Base-by-base conservation (phyloP, 2,329 filamentous ascomycete species). In the Simplicillium aogashimaense region DNA sequence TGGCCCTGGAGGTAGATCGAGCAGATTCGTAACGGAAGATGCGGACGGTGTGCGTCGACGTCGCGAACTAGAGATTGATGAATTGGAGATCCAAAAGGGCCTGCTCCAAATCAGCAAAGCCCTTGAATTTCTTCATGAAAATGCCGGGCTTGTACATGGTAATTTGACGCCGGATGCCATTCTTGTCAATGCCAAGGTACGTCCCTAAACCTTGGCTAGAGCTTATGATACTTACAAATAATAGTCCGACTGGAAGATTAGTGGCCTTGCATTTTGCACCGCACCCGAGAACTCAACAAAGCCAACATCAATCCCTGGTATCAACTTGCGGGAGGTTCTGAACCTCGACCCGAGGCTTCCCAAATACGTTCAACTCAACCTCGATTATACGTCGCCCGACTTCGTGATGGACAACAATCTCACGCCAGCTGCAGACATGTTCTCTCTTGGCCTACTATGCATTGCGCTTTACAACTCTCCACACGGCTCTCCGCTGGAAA, bases 181-280 rank as follows among this genome's bases (percentile, higher is more conserved):
- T 47, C 83, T 95, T 48, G 79, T 98, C 60, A 98, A 98, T 63
- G 78, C 86, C 32, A 98, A 98, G 76, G 81, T 77, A 65, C 8
- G 16, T 25, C 7, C 45, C 73, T 59, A 49, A 34, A 4, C 35
- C 29, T 36, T 15, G 7, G 7, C 25, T 13, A 32, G 18, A 9
- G 10, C n/a, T 20, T 29, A 13, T 28, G 8, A 16, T 40, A 44
- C 58, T 65, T 54, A 67, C 53, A 41, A 36, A 15, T 20, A 45
- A 53, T 53, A 86, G 81, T 94, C 86, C 36, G 92, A 98, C 61
- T 98, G 92, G 92, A 98, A 98, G 60, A 86, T 98, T 45, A 90
- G 88, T 51, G 92, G 90, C n/a, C 73, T 98, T 31, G 78, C 84
- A 0, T 98, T 95, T 59, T 86, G 84, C 56, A 85, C 85, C 35